Evolutionary conservation across 352 stramenopile species (phyloP).

Genomic region (Paralagenidium karlingii): DNA sequence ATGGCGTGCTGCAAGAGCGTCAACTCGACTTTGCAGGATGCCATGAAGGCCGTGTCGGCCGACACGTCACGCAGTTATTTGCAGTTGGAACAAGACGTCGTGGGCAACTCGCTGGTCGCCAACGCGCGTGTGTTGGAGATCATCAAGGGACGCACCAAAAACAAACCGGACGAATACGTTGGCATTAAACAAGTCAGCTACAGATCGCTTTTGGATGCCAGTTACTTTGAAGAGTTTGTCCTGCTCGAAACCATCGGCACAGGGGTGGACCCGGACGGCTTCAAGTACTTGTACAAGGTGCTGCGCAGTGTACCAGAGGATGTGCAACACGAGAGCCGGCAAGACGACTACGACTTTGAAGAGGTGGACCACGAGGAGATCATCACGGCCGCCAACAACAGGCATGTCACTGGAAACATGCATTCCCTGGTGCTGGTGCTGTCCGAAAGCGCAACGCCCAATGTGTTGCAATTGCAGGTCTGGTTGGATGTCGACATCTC

Average conservation of each 20-base stretch:
- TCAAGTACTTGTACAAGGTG: constrained; percentile 53
- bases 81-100: constrained; percentile 39
- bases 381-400: constrained; percentile 23
- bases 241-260: constrained; percentile 41
- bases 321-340: too few relatives aligned
- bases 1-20: constrained; percentile 38
- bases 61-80: constrained; percentile 37
- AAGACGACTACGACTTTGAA: too few relatives aligned
- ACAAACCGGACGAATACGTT: constrained; percentile 58
- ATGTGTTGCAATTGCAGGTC: constrained; percentile 51
- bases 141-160: constrained; percentile 45
- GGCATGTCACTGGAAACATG: constrained; percentile 32
- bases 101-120: constrained; percentile 37
- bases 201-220: constrained; percentile 35
- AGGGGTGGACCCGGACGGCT: constrained; percentile 22
- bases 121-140: constrained; percentile 60
- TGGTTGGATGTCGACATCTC: constrained; percentile 58
- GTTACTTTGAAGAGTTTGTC: constrained; percentile 46
- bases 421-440: constrained; percentile 50
- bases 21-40: constrained; percentile 38
- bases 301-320: constrained; percentile 27
- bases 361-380: constrained; percentile 21
- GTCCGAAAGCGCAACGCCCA: constrained; percentile 33
- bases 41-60: constrained; percentile 34
- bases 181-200: constrained; percentile 72